Evolutionary conservation across 805 yeast genomes (phyloP), one percentile per base, ranked within the genome.

Genomic region (Barnettozyma botsteinii): DNA sequence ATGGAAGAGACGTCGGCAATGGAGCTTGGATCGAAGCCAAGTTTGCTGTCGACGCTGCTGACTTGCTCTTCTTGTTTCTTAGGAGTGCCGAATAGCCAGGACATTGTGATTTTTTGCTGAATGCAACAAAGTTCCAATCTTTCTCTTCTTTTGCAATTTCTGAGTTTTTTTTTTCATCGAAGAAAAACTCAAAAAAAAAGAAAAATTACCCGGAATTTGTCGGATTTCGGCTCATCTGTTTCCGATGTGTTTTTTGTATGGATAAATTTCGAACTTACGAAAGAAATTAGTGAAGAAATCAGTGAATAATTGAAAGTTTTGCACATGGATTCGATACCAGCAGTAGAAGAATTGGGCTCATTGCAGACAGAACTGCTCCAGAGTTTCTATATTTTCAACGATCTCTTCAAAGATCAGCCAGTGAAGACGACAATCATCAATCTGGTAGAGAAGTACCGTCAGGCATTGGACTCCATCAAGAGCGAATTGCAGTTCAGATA

Each of bases 1-100:
- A 82, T 73, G 45, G 70, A 67, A 27, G 82, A 70, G 15, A 83
- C 82, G 56, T 79, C 85, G 18, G 77, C 56, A 30, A 80, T 79
- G 47, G 77, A 70, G 31, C 72, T 59, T 20, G 87, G 81, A 57
- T 82, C 87, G 57, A 81, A 79, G 18, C 85, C 85, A 12, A 65
- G 49, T 27, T 45, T 47, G 23, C 50, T 44, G 31, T 52, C 57
- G 27, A 48, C 48, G 9, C 45, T 39, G 1, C 44, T 35, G 3
- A 45, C 33, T 27, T 52, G 48, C 26, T 53, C 35, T 34, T 53
- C 51, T 19, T 54, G 49, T 42, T 47, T 51, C 46, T 52, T 50
- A 14, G 59, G 45, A 20, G 53, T 43, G 13, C 61, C 59, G 30
- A 55, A 56, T 32, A 56, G 43, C 60, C 60, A 56, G 40, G 60